Percentiles rank a stretch among this genome's conserved stretches.
Conservation (phyloP, 257 asterid genomes). For the Nicotiana undulata region DNA sequence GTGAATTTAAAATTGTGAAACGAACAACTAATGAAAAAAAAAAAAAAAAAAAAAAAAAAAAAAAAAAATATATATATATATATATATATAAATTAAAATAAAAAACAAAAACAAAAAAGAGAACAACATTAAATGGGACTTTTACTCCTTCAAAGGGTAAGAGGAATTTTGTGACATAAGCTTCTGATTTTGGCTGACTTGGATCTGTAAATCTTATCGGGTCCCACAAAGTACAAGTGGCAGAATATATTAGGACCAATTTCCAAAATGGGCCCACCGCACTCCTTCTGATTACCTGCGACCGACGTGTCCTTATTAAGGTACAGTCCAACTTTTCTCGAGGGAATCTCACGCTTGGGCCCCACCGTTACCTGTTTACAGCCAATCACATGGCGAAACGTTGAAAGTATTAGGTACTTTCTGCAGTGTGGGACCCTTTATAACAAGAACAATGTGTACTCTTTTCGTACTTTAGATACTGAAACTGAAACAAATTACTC, state of each 20-base stretch:
- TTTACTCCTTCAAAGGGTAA: no score
- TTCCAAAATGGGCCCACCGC: neutral
- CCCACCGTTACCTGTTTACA: neutral
- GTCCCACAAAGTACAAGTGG: neutral
- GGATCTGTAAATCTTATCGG: neutral
- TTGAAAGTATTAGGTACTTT: neutral
- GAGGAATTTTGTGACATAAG: neutral
- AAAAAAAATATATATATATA: no score
- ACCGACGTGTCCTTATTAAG: conserved; percentile 2
- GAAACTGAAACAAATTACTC: neutral
- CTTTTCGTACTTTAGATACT: neutral
- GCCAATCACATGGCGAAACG: conserved; percentile 15
- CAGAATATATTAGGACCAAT: conserved; percentile 1
- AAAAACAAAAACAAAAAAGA: no score
- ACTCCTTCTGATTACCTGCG: conserved; percentile 3
- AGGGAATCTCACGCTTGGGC: conserved; percentile 2
- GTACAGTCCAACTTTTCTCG: conserved; percentile 1
- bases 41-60: no score
- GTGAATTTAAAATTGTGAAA: no score
- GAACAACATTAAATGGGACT: no score
- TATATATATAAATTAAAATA: no score
- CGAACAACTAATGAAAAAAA: no score
- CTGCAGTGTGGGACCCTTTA: conserved; percentile 3
- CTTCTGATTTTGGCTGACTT: neutral
- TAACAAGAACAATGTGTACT: neutral